A percentile compares a stretch with the other conserved stretches of the same genome.
Evolutionary conservation across 768 basidiomycete species (phyloP).

Genomic region (Tylopilus sp.): DNA sequence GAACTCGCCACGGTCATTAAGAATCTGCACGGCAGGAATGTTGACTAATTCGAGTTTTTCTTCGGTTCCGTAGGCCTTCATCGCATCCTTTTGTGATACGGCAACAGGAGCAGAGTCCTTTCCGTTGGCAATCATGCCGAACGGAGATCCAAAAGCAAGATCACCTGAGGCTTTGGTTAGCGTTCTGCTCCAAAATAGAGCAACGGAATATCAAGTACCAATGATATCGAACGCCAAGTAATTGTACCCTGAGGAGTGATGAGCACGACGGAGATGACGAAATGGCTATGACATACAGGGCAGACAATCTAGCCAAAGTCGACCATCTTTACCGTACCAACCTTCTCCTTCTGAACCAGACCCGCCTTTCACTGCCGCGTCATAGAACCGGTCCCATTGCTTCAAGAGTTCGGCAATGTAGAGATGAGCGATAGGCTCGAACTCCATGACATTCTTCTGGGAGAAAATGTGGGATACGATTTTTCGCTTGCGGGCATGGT

Average conservation of each 20-base stretch:
- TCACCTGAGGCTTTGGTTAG: conserved; percentile 38
- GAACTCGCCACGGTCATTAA: conserved; percentile 86
- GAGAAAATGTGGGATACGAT: conserved; percentile 85
- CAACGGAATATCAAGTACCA: conserved; percentile 33
- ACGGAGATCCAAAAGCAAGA: conserved; percentile 82
- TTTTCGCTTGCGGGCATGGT: conserved; percentile 89
- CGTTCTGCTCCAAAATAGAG: neutral
- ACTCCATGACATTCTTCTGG: conserved; percentile 81
- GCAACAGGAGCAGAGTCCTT: conserved; percentile 73
- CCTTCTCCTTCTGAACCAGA: conserved; percentile 60
- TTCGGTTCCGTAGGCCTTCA: conserved; percentile 52
- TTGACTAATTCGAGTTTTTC: conserved; percentile 44
- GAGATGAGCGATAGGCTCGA: conserved; percentile 71
- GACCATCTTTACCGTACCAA: conserved; percentile 57
- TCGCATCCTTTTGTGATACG: conserved; percentile 49
- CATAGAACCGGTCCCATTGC: conserved; percentile 76
- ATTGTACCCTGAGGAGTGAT: conserved; percentile 44
- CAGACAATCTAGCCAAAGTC: conserved; percentile 71
- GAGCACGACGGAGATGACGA: neutral
- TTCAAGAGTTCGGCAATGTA: conserved; percentile 57
- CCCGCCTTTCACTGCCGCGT: conserved; percentile 49
- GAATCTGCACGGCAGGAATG: conserved; percentile 79
- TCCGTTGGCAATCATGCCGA: conserved; percentile 79
- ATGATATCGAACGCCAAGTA: conserved; percentile 76
- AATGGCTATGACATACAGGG: conserved; percentile 50